Evolutionary conservation across 148 eudicot genomes (phyloP).

Genomic region (Amaranthus cruentus): DNA sequence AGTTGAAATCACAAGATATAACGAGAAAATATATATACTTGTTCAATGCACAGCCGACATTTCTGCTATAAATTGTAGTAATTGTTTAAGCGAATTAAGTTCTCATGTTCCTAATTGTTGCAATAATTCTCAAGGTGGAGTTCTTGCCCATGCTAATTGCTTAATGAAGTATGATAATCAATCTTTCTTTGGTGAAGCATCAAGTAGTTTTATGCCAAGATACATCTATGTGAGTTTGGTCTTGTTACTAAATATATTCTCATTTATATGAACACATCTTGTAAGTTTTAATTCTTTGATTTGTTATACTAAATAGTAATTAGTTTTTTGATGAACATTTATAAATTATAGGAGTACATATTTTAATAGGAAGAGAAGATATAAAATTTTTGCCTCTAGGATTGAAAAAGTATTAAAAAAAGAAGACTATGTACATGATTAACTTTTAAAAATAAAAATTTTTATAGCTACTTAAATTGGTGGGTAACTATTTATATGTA

Average conservation of each 20-base stretch:
- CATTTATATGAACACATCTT: neutral
- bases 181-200: constrained; percentile 8
- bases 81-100: constrained; percentile 24
- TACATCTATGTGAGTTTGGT: neutral
- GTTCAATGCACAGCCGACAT: constrained; percentile 41
- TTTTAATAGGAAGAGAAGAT: too few relatives aligned
- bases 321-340: too few relatives aligned
- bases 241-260: neutral
- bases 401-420: too few relatives aligned
- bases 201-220: neutral
- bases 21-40: constrained; percentile 15
- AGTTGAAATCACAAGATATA: neutral
- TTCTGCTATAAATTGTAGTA: constrained; percentile 14
- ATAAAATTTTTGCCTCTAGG: too few relatives aligned
- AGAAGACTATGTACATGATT: too few relatives aligned
- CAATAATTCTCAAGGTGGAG: constrained; percentile 15
- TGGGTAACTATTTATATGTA: too few relatives aligned
- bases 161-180: constrained; percentile 19
- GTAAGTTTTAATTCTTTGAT: neutral
- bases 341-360: too few relatives aligned
- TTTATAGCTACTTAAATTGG: too few relatives aligned
- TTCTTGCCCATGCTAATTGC: constrained; percentile 18
- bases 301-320: too few relatives aligned
- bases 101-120: constrained; percentile 13
- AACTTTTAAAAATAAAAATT: too few relatives aligned